Conservation (phyloP, 73 alveolate genomes). For the Symbiodinium natans region DNA sequence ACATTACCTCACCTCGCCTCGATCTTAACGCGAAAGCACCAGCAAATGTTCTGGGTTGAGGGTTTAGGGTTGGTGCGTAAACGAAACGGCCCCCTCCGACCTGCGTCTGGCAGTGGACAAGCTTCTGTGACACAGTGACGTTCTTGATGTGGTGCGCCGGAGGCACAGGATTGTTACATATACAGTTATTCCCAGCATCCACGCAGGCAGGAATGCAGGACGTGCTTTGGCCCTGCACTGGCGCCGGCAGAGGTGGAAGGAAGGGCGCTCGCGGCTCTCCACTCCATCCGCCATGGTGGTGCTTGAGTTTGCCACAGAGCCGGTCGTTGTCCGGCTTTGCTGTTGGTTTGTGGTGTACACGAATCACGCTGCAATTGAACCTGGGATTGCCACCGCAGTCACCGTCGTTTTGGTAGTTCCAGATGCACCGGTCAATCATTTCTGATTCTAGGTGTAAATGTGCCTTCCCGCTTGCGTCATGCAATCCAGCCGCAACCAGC, state of each 20-base stretch:
- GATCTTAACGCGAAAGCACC: too few relatives aligned
- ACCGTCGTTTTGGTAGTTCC: slow-evolving; percentile 80
- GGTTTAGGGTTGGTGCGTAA: too few relatives aligned
- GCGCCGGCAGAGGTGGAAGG: slow-evolving; percentile 25
- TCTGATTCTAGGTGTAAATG: slow-evolving; percentile 17
- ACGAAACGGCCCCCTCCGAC: neutral
- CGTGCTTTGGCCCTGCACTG: neutral
- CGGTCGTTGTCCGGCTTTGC: slow-evolving; percentile 65
- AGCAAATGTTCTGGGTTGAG: too few relatives aligned
- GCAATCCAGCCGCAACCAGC: slow-evolving; percentile 32
- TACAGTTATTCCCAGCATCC: slow-evolving; percentile 55
- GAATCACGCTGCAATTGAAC: slow-evolving; percentile 58
- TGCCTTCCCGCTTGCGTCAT: slow-evolving; percentile 32
- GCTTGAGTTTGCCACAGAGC: slow-evolving; percentile 62
- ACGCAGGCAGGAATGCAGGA: neutral
- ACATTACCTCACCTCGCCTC: too few relatives aligned
- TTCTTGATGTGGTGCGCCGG: slow-evolving; percentile 77
- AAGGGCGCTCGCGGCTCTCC: slow-evolving; percentile 31
- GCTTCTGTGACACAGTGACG: slow-evolving; percentile 30
- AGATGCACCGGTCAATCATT: slow-evolving; percentile 70
- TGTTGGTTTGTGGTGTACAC: slow-evolving; percentile 80
- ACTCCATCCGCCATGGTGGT: slow-evolving; percentile 73
- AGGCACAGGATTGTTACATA: slow-evolving; percentile 42
- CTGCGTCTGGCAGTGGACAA: slow-evolving; percentile 25
- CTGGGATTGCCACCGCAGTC: slow-evolving; percentile 52